Evolutionary conservation across 2,329 filamentous ascomycete genomes (phyloP).

Genomic region (Elsinoe ampelina): DNA sequence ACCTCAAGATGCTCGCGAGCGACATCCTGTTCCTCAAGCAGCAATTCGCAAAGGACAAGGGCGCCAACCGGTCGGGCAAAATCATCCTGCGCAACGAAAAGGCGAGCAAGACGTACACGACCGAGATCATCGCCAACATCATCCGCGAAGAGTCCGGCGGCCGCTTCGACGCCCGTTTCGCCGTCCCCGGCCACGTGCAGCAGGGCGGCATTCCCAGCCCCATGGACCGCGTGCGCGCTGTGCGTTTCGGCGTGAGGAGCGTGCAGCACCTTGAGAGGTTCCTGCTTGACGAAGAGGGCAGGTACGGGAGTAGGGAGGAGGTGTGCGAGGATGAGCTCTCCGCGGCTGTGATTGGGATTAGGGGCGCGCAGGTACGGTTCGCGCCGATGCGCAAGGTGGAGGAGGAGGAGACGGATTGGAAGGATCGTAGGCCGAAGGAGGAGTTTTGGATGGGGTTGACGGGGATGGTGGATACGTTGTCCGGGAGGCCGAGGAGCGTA

Average conservation of each 20-base stretch:
- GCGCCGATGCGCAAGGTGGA: constrained; percentile 72
- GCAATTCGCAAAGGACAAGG: constrained; percentile 75
- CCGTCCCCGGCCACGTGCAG: constrained; percentile 88
- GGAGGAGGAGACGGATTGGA: constrained; percentile 83
- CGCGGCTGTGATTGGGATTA: constrained; percentile 79
- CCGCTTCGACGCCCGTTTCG: constrained; percentile 84
- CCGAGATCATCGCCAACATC: constrained; percentile 88
- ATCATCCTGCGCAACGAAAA: constrained; percentile 96
- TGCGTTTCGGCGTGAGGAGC: constrained; percentile 86
- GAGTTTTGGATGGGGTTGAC: constrained; percentile 81
- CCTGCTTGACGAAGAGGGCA: constrained; percentile 39
- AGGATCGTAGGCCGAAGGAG: constrained; percentile 69
- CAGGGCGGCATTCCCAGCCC: constrained; percentile 87
- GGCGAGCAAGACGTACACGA: constrained; percentile 80
- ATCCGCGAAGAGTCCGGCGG: constrained; percentile 89
- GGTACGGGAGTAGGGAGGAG: constrained; percentile 45
- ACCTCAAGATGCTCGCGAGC: constrained; percentile 79
- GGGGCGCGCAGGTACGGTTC: constrained; percentile 83
- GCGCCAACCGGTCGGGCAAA: constrained; percentile 81
- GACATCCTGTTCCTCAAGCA: constrained; percentile 86
- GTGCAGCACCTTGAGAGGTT: constrained; percentile 83
- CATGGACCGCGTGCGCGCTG: constrained; percentile 91
- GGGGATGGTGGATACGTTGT: constrained; percentile 73
- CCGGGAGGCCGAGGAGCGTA: constrained; percentile 48
- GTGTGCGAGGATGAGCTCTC: constrained; percentile 67